These are phyloP conservation scores for Poterioochromonas sp. DNA, from an alignment of 352 stramenopile species.

Conservation along the genomic window DNA sequence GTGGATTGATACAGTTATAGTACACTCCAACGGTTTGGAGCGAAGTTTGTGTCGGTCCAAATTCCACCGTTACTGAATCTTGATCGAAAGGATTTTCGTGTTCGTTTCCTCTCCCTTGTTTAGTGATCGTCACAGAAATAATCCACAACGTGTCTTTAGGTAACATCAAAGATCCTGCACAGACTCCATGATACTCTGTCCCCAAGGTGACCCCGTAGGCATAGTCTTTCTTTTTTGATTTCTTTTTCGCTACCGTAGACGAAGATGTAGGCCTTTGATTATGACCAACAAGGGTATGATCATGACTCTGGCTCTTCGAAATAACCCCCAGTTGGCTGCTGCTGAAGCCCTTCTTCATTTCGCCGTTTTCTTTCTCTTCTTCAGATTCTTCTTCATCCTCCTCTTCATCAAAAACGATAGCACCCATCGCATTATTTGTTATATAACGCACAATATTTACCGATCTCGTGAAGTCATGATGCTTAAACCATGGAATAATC, in stretches of 20 bases:
- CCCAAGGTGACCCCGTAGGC: slow-evolving; percentile 14
- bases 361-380: neutral
- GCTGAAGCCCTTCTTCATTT: neutral
- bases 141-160: slow-evolving; percentile 3
- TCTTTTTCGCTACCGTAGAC: neutral
- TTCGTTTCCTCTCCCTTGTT: neutral
- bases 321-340: neutral
- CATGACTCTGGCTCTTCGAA: too few species aligned
- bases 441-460: neutral
- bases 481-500: slow-evolving; percentile 27
- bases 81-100: neutral
- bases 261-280: neutral
- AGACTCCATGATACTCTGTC: neutral
- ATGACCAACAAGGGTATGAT: too few species aligned
- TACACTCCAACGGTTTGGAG: neutral
- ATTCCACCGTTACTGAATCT: neutral
- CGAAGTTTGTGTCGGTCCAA: neutral
- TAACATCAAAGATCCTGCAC: neutral
- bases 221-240: neutral
- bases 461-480: neutral
- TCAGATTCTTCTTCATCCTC: neutral
- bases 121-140: slow-evolving; percentile 3
- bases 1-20: slow-evolving; percentile 16
- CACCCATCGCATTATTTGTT: slow-evolving; percentile 15
- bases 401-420: neutral